Evolutionary conservation across 1,139 yeast genomes (phyloP), one percentile per base, ranked within the genome.

Genomic region (Meyerozyma smithsonii): DNA sequence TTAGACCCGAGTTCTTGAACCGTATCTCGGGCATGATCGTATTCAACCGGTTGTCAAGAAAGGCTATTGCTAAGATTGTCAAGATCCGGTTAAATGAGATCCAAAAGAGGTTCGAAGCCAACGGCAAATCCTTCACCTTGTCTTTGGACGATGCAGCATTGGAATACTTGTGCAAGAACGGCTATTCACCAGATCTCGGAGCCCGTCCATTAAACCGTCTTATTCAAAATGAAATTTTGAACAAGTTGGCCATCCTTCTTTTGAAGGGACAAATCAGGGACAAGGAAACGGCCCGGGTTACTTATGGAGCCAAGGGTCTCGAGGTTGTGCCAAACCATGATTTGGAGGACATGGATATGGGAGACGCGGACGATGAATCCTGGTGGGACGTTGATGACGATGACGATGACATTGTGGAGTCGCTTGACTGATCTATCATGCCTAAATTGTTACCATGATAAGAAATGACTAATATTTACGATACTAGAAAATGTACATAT

Each of bases 141-240:
- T 75, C 82, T 32, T 74, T 90, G 14, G 81, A 81, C 42, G 80
- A 78, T 37, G 79, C 70, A 5, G 96, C 97, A 6, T 68, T 85
- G 55, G 90, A 85, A 40, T 92, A 84, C 70, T 72, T 92, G 49
- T 79, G 90, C 52, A 72, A 75, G 52, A 71, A 89, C 54, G 98
- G 99, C 36, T 92, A 90, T 66, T 88, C 96, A 20, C 76, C 85
- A 39, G 96, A 89, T 61, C 73, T 92, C 61, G 98, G 99, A 65
- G 98, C 99, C 2, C 79, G 99, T 62, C 99, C 99, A 45, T 76
- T 92, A 66, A 94, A 92, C 74, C 80, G 98, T 56, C 76, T 92
- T 51, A 89, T 92, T 48, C 97, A 92, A 64, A 79, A 75, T 48
- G 95, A 89, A 61, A 74, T 92, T 23, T 79, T 92, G 61, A 92